Evolutionary conservation across 176 grass and related monocot species (phyloP), one percentile per base, ranked within the genome.

Genomic region (Paspalum vaginatum): DNA sequence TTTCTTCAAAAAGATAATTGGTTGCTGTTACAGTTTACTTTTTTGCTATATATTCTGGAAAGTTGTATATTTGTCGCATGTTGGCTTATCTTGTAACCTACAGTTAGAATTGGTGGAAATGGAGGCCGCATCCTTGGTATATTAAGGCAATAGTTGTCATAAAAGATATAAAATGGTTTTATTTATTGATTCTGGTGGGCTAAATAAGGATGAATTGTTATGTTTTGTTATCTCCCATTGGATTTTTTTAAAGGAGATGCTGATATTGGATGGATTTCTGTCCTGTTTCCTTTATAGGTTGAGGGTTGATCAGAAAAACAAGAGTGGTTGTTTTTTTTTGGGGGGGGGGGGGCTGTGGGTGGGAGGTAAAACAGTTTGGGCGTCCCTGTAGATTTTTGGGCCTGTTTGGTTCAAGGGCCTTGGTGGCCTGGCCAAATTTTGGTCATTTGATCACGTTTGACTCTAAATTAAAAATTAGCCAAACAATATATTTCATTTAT

Each of bases 21-120:
- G 44, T 60, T 77, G 68, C 45, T 45, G 25, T 49, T 70, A 51
- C 11, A 40, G 16, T 72, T 52, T 83, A 16, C 74, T 54, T 21
- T 15, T 79, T 11, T 74, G 18, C 68, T 75, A 74, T 21, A 32
- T 3, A 32, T 32, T 32, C 32, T 32, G 32, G 32, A 32, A 32
- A 32, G 32, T 32, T 3, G 32, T 32, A 32, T 32, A 32, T 3
- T 32, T 32, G 3, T 48, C n/a, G 15, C 42, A 63, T 50, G 40
- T 83, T 70, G 18, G 63, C 11, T 37, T n/a, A n/a, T n/a, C n/a
- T n/a, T n/a, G n/a, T n/a, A 52, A 52, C 46, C 40, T 52, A 78
- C 39, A 21, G 39, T 12, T 61, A 51, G 27, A 24, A 51, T 46
- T 68, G 37, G 55, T 62, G 63, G 39, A 46, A 25, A 20, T 61